Evolutionary conservation across 208 protist species (phyloP), one percentile per base, ranked within the genome.

Genomic region (Acanthamoeba divionensis): DNA sequence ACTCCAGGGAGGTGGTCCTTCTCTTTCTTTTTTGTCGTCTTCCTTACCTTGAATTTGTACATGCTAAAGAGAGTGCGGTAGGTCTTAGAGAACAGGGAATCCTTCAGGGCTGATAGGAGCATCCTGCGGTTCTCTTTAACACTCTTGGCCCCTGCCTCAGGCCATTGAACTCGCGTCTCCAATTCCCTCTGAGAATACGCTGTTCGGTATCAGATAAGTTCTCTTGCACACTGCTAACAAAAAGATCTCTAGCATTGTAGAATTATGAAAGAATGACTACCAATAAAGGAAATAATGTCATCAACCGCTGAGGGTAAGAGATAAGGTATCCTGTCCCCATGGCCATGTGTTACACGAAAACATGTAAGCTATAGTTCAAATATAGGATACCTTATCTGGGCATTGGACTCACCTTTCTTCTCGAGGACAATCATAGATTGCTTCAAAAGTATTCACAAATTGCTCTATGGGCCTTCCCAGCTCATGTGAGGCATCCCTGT

Each of bases 401-500:
- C n/a, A n/a, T n/a, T n/a, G 66, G 15, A 21, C 29, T 45, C 47
- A 36, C 6, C 52, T 29, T 8, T 77, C 15, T 29, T 44, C 38
- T 9, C 9, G 24, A 18, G 33, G 52, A 47, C 52, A 36, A 15
- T 45, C 38, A 47, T 48, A 77, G 41, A 77, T 9, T 12, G 66
- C 66, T 18, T 77, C 66, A 31, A 77, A 77, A 36, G 31, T 77
- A 77, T 77, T 7, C 52, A 77, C 66, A 77, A 77, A 77, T 7
- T 31, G 13, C 0, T 18, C 66, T 24, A 77, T 45, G 9, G 66
- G 36, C 9, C 33, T 36, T 18, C 66, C 66, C 36, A 77, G 18
- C 36, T 21, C 24, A 48, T 48, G 66, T 0, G 3, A 13, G 1
- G 21, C 41, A n/a, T 50, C 26, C 29, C 66, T 77, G 66, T 31